phyloP scores from a whole-genome alignment of 169 alveolate species.

The Cyclospora cayetanensis region DNA sequence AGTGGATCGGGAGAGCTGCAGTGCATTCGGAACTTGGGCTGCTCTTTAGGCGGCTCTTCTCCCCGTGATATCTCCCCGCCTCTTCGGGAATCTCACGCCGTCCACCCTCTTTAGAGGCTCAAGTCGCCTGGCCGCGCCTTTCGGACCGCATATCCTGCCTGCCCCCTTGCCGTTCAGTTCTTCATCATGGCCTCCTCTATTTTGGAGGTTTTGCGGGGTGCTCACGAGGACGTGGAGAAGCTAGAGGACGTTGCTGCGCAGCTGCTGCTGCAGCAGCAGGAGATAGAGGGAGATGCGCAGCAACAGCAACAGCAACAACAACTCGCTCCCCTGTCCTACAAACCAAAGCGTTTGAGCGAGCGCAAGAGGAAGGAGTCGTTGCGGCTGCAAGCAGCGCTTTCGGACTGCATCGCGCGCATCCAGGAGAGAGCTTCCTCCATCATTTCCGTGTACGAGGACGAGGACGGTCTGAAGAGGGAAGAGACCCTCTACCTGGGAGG shows the following conservation, averaged over 20 bases:
- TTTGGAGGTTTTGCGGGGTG: conserved; percentile 47
- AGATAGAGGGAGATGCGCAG: neutral
- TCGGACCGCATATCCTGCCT: too few species aligned
- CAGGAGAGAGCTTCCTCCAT: neutral
- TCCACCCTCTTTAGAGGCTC: too few species aligned
- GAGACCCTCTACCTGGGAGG: neutral
- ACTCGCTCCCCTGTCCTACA: neutral
- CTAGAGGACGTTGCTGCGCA: conserved; percentile 30
- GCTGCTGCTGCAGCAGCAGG: conserved; percentile 43
- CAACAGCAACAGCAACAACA: conserved; percentile 10
- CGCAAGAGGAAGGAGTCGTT: neutral
- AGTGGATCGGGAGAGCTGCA: too few species aligned
- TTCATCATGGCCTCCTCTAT: conserved; percentile 24
- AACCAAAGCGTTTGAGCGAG: neutral
- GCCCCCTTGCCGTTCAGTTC: neutral
- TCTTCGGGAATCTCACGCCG: too few species aligned
- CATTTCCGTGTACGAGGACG: neutral
- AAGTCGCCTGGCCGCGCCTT: too few species aligned
- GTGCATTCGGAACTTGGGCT: too few species aligned
- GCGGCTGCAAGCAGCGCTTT: conserved; percentile 10
- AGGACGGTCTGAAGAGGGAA: neutral
- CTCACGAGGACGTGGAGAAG: conserved; percentile 60
- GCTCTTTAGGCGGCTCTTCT: too few species aligned
- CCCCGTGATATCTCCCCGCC: too few species aligned
- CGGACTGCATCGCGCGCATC: conserved; percentile 14